A percentile compares a stretch with the other conserved stretches of the same genome.
Evolutionary conservation across 176 grass and related monocot genomes (phyloP).

Genomic region (Hsuehochloa calcarea): DNA sequence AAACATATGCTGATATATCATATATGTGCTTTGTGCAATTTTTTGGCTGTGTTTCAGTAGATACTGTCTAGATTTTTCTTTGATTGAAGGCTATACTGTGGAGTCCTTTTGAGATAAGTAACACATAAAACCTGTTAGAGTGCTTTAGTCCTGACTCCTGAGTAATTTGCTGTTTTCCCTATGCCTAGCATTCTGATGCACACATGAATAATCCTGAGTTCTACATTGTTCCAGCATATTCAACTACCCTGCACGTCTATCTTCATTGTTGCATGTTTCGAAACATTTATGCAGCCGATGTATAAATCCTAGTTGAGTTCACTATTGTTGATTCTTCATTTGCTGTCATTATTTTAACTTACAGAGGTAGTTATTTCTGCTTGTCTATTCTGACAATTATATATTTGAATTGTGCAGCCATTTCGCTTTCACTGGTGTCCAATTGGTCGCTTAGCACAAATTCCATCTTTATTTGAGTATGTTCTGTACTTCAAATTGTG

Average conservation of each 20-base stretch:
- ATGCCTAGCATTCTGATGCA: not conserved
- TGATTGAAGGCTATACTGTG: not conserved
- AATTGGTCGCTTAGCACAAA: constrained; percentile 62
- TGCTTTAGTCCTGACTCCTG: not conserved
- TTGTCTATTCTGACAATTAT: constrained; percentile 22
- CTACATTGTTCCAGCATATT: constrained; percentile 6
- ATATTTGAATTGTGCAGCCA: constrained; percentile 47
- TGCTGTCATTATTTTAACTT: constrained; percentile 28
- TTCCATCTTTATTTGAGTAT: constrained; percentile 80
- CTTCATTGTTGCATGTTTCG: not conserved
- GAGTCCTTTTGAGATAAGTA: not conserved
- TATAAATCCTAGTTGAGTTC: constrained; percentile 7
- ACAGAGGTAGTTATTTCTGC: not conserved
- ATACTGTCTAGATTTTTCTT: not conserved
- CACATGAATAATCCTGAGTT: not conserved
- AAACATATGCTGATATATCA: not conserved
- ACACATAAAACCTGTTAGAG: not conserved
- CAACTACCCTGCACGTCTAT: not conserved
- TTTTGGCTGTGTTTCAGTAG: not conserved
- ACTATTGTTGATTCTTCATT: constrained; percentile 13
- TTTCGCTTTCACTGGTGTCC: constrained; percentile 85
- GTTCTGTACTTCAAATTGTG: constrained; percentile 39
- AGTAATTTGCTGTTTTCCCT: not conserved
- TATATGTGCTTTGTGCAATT: not conserved
- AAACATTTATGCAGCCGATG: constrained; percentile 2